Conservation (phyloP, 305 asterid genomes). For the Fraxinus ornus region DNA sequence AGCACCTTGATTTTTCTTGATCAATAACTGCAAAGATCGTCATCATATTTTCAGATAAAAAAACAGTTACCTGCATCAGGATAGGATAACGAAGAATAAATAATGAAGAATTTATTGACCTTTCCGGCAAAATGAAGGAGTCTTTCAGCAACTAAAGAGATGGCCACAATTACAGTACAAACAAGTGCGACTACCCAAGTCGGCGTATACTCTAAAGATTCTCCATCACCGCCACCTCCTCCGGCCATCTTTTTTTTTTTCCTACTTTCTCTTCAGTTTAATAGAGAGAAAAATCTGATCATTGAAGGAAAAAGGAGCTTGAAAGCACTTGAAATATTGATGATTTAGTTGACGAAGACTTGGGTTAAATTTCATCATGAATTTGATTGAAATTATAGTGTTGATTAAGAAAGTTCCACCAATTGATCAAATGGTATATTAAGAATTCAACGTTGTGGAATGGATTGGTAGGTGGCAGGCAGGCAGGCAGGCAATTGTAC, state of each 20-base stretch:
- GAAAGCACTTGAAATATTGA: not conserved
- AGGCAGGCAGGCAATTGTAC: not conserved
- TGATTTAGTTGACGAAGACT: not conserved
- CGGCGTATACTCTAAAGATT: conserved; percentile 55
- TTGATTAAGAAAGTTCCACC: not conserved
- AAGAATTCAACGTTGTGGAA: not conserved
- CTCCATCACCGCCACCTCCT: conserved; percentile 36
- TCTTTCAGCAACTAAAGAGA: conserved; percentile 59
- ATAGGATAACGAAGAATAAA: not conserved
- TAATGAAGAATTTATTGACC: not conserved
- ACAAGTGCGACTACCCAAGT: conserved; percentile 74
- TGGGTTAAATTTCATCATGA: not conserved
- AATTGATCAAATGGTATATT: not conserved
- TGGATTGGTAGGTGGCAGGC: not conserved
- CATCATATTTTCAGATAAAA: not conserved
- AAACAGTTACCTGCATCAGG: not conserved
- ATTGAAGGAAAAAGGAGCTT: not conserved
- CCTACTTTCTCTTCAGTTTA: not conserved
- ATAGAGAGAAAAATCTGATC: not conserved
- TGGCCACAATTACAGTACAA: conserved; percentile 60
- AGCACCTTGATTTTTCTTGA: conserved; percentile 54
- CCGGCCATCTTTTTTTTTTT: conserved; percentile 27
- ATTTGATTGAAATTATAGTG: not conserved
- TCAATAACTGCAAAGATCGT: conserved; percentile 38
- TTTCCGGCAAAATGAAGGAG: conserved; percentile 38